Base-by-base conservation (phyloP, 306 rosid species). In the Medicago lupulina region DNA sequence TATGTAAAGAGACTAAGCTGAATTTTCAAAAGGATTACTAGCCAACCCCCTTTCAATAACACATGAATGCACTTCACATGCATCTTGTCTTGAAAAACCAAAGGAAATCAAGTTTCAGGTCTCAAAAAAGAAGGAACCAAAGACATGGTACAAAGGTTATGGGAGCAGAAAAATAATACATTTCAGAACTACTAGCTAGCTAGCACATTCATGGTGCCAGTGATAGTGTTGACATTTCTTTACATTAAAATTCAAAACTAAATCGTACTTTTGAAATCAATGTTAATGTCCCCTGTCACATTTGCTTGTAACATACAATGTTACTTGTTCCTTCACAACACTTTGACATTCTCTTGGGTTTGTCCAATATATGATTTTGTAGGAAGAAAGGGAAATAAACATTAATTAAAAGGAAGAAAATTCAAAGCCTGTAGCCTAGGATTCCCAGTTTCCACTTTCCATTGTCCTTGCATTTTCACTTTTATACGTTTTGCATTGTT, bases 191-290 rank as follows among this genome's bases (percentile, higher is more conserved):
- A 61, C 74, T 11, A 68, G 40, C 58, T 66, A 66, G 71, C 54
- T 66, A 60, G 60, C 7, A 70, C 71, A 82, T 82, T 77, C 76
- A 82, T 82, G 76, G 46, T 53, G n/a, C 8, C 8, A 76, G 67
- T 63, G 63, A 69, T 59, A 41, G 71, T 70, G 78, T 79, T 74
- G 74, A 61, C 77, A 79, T 74, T 17, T 77, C 36, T 43, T 67
- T 60, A 59, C 51, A 59, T 78, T 58, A 58, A 58, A 58, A 58
- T 58, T 58, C 64, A 83, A 83, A 78, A 68, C 58, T 73, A 61
- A 51, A 10, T 78, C 68, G 81, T 79, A 79, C 81, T 21, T 2
- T 9, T 36, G 54, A 70, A 62, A 83, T 83, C 67, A 83, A 79
- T 83, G 75, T 79, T 49, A 3, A 44, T 83, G 80, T 70, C 50